Base-by-base conservation (phyloP, 1,284 basidiomycete species). In the Sphaerobolus stellatus region DNA sequence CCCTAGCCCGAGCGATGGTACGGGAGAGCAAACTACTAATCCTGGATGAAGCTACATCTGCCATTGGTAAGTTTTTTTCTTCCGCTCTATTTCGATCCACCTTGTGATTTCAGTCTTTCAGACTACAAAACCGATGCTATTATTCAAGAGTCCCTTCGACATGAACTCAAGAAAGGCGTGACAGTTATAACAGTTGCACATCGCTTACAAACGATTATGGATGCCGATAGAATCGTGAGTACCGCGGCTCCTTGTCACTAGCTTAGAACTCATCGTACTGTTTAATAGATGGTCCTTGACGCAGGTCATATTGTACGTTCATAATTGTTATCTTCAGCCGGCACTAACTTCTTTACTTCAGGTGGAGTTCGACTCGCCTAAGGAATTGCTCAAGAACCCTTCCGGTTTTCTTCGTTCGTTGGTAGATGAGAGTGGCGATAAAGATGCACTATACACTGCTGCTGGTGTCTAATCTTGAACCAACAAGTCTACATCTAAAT, bases 121-220 rank as follows among this genome's bases (percentile, higher is more conserved):
- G 63, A 66, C 49, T 60, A 65, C 54, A 54, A 60, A 33, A 66
- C 65, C 2, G 65, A 66, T 52, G 49, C 61, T 3, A 56, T 63
- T 30, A 67, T 69, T 27, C 68, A 69, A 52, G 56, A 53, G 11
- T 64, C 65, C 29, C 53, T 66, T 8, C 50, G 60, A 56, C 84
- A 80, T 8, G 83, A 85, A 68, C 83, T 88, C 50, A 78, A 80
- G 6, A 56, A 62, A 25, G 76, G 80, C 46, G 82, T 79, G 60
- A 87, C 85, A 1, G 81, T 88, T 38, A 73, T 87, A 24, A 87
- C 85, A 0, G 84, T 88, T 54, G 85, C 85, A n/a, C 86, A 88
- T 67, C 77, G 86, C 9, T 68, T 87, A 53, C 78, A 85, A 30
- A 87, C 84, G 0, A 64, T 72, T 48, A 71, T 71, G 62, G 69